phyloP scores from a whole-genome alignment of 768 basidiomycete genomes.

The Naganishia kalamii region DNA sequence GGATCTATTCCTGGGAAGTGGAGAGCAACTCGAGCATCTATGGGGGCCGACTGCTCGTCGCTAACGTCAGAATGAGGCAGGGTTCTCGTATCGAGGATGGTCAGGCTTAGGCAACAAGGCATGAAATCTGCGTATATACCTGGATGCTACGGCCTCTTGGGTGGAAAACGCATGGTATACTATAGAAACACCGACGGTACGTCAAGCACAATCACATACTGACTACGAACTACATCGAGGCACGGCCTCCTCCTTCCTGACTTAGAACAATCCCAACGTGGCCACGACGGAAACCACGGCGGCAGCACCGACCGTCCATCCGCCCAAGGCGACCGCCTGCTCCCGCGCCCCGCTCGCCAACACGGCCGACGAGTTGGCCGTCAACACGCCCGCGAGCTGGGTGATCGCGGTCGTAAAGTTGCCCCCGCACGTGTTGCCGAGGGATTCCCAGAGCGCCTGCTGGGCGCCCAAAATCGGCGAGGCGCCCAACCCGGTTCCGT shows the following conservation, averaged over 20 bases:
- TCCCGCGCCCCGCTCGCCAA: not conserved
- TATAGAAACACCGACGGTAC: too few species aligned
- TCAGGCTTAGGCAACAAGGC: too few species aligned
- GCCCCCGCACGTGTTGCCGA: slow-evolving; percentile 61
- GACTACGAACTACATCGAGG: too few species aligned
- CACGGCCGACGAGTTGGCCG: not conserved
- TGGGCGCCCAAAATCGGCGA: slow-evolving; percentile 66
- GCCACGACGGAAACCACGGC: not conserved
- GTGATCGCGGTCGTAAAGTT: slow-evolving; percentile 54
- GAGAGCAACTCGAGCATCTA: too few species aligned
- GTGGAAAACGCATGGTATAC: too few species aligned
- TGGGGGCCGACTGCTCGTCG: too few species aligned
- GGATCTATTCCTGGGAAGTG: too few species aligned
- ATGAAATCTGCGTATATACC: too few species aligned
- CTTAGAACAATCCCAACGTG: slow-evolving; percentile 8
- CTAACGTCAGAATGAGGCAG: too few species aligned
- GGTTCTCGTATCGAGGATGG: too few species aligned
- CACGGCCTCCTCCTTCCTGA: not conserved
- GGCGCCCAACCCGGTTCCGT: slow-evolving; percentile 64
- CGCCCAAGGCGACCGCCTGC: not conserved
- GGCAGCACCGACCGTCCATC: slow-evolving; percentile 1
- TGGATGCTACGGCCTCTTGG: too few species aligned
- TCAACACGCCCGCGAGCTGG: slow-evolving; percentile 36
- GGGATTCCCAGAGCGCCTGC: slow-evolving; percentile 57
- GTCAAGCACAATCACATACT: too few species aligned